Base-by-base conservation (phyloP, 2,329 filamentous ascomycete species). In the Fusarium fujikuroi region DNA sequence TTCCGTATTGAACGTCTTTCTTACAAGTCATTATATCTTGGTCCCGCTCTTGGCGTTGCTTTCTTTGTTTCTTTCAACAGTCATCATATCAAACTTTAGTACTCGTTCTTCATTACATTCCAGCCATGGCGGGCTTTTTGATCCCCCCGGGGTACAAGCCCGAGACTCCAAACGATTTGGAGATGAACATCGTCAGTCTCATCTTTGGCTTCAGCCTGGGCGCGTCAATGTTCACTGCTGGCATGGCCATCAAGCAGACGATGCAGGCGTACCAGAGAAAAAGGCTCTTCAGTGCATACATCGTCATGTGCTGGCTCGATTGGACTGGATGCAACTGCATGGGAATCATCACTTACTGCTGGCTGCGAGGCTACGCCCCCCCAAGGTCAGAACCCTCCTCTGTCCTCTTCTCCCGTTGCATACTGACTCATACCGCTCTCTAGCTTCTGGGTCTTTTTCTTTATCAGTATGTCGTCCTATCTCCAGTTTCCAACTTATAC, bases 371-470 rank as follows among this genome's bases (percentile, higher is more conserved):
- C 2, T 39, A 56, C 5, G 39, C 50, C 2, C 43, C 58, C 2
- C 60, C 70, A 25, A 73, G 70, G 70, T 73, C 7, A 36, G 53
- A 40, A 9, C 5, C 11, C 7, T 16, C 15, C 8, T 18, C 2
- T 18, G 2, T 7, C 10, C 3, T 2, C 6, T 0, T 19, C 10
- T 7, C 19, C 16, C 1, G 7, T 28, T 12, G 7, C 0, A 6
- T 16, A 28, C 60, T 73, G 23, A 73, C 43, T 9, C 3, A 43
- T 28, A 0, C 9, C 21, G 1, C 5, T 18, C 15, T 25, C 6
- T 2, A 73, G 70, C 40, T 73, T 73, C 44, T 72, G 69, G 69
- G 53, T 73, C 40, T 73, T 73, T 19, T 73, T 73, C 60, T 73
- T 72, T 7, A 73, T 73, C 21, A 69, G 70, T 73, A 69, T 28